These are phyloP conservation scores for Aspergillus versicolor DNA, from an alignment of 2,329 filamentous ascomycete species.

Conservation along the genomic window DNA sequence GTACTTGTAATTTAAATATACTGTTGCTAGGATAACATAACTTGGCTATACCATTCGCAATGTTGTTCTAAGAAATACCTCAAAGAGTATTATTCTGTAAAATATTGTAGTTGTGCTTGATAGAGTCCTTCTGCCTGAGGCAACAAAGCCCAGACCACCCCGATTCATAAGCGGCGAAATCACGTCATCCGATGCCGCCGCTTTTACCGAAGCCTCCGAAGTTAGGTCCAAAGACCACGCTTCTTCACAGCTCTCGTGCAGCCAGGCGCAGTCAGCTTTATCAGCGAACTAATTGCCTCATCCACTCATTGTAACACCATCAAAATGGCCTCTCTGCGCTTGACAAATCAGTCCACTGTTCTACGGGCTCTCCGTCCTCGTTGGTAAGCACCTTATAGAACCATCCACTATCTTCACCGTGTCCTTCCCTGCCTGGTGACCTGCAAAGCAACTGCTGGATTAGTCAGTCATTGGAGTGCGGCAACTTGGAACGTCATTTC, in stretches of 20 bases:
- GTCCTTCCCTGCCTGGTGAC: conserved; percentile 9
- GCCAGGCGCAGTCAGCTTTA: background rate
- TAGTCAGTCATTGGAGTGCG: conserved; percentile 27
- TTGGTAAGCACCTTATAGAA: conserved; percentile 19
- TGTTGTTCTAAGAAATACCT: background rate
- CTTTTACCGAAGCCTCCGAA: conserved; percentile 2
- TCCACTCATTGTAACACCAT: background rate
- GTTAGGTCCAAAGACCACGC: background rate
- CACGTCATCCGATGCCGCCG: conserved; percentile 31
- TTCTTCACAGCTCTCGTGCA: background rate
- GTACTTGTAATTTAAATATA: conserved; percentile 6
- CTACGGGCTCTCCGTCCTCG: conserved; percentile 10
- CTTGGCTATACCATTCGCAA: background rate
- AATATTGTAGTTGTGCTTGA: background rate
- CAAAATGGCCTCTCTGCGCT: conserved; percentile 16
- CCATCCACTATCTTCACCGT: background rate
- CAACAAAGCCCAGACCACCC: conserved; percentile 23
- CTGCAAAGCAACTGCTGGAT: conserved; percentile 13
- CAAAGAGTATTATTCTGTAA: background rate
- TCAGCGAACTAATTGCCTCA: conserved; percentile 7
- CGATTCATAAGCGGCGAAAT: conserved; percentile 34
- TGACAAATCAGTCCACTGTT: conserved; percentile 14
- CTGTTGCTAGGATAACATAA: background rate
- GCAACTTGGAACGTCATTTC: conserved; percentile 28
- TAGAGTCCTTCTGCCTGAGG: conserved; percentile 13